Conservation (phyloP, 2,329 filamentous ascomycete species). For the Phyllosticta paracitricarpa region DNA sequence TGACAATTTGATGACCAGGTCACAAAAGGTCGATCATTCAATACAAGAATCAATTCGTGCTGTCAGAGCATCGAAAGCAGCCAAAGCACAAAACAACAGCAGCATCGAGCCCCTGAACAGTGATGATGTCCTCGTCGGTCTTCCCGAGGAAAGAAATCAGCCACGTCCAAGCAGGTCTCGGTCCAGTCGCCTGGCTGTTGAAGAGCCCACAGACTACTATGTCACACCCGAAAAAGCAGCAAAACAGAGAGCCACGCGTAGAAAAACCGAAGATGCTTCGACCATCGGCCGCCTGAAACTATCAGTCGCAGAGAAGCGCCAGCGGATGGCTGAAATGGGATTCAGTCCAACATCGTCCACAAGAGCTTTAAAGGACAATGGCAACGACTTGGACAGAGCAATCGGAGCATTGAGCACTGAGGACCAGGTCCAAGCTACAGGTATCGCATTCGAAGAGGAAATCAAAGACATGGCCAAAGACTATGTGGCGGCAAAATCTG, state of each 20-base stretch:
- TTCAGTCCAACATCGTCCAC: not conserved
- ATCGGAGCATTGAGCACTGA: not conserved
- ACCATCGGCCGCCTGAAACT: not conserved
- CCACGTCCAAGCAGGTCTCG: constrained; percentile 28
- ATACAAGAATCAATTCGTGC: constrained; percentile 6
- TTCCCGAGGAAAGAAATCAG: constrained; percentile 26
- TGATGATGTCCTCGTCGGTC: constrained; percentile 17
- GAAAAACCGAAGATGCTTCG: constrained; percentile 15
- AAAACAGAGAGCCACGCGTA: constrained; percentile 16
- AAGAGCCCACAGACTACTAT: constrained; percentile 22
- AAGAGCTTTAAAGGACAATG: not conserved
- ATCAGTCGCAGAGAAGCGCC: not conserved
- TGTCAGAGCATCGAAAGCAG: not conserved
- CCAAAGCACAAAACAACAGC: constrained; percentile 1
- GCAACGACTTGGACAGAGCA: not conserved
- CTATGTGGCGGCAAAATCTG: not conserved
- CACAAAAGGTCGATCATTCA: constrained; percentile 10
- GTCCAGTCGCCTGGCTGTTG: constrained; percentile 17
- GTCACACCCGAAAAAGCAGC: constrained; percentile 19
- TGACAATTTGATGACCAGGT: not conserved
- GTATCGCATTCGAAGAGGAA: not conserved
- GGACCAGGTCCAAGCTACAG: not conserved
- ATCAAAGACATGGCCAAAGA: not conserved
- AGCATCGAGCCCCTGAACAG: constrained; percentile 11
- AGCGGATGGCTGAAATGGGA: constrained; percentile 1